Percentiles rank a stretch among this genome's conserved stretches.
These are phyloP conservation scores for Ogataea siamensis DNA, from an alignment of 805 yeast genomes.

Conservation along the genomic window DNA sequence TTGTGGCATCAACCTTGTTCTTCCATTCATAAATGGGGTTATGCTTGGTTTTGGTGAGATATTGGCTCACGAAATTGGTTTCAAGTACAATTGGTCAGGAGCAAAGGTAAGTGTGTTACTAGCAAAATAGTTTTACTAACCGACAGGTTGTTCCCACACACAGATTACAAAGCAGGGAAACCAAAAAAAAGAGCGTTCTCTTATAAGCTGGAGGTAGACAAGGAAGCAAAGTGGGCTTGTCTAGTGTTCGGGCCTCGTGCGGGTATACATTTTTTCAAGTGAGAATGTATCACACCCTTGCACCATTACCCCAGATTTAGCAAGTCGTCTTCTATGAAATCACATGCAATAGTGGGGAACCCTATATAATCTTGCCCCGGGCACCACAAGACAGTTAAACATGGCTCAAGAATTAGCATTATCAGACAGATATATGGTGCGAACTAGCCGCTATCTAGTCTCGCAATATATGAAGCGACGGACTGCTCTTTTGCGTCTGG, in stretches of 20 bases:
- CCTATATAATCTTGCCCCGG: conserved; percentile 1
- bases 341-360: conserved; percentile 14
- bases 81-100: conserved; percentile 71
- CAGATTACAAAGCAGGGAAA: conserved; percentile 9
- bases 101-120: conserved; percentile 53
- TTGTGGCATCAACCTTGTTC: conserved; percentile 69
- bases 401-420: conserved; percentile 1
- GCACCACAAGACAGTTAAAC: background rate
- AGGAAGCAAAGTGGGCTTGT: background rate
- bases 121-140: conserved; percentile 8
- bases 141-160: conserved; percentile 21
- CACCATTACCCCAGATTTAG: conserved; percentile 13
- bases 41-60: conserved; percentile 97
- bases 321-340: conserved; percentile 4
- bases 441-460: conserved; percentile 14
- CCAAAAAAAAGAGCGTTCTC: conserved; percentile 3
- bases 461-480: conserved; percentile 25
- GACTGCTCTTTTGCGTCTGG: conserved; percentile 21
- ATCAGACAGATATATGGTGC: conserved; percentile 14
- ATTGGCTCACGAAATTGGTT: conserved; percentile 88
- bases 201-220: background rate
- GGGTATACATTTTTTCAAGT: background rate
- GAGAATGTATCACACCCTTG: conserved; percentile 1
- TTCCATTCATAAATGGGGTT: conserved; percentile 90
- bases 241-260: background rate